Base-by-base conservation (phyloP, 2,329 filamentous ascomycete species). In the Diaporthe sp. region DNA sequence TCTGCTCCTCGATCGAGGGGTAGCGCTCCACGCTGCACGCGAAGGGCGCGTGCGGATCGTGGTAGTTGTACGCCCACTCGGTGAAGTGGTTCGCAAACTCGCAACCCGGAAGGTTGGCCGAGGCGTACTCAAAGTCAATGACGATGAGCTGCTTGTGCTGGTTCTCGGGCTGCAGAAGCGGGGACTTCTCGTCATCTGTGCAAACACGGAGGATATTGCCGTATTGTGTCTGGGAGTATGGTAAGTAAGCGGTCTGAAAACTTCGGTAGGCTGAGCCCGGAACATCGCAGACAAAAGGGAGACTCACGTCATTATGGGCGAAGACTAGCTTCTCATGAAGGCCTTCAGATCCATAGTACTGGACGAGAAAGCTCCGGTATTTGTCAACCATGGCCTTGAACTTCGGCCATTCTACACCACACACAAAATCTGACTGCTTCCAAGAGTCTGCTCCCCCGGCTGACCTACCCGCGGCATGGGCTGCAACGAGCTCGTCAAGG, bases 61-160 rank as follows among this genome's bases (percentile, higher is more conserved):
- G 96, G 84, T 99, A 99, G 85, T 99, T 96, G 88, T 98, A 98
- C 79, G 95, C 94, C 97, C 97, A 99, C 85, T 99, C 97, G 1
- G 95, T 94, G 84, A 99, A 99, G 84, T 99, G 97, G 83, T 99
- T 99, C 75, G 95, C 97, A 82, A 99, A 98, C 84, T 99, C 97
- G 22, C 95, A 88, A 1, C 95, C 97, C 0, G 92, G 92, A 0
- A 93, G 89, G 82, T 98, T 99, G 74, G 96, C 95, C 3, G 93
- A 96, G 1, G 97, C 94, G 82, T 99, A 99, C 82, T 99, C 97
- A 81, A 99, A 99, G 83, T 99, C 97, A 81, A 99, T 99, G 78
- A 99, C 97, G 22, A 98, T 90, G 19, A 99, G 90, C 84, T 98
- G 96, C 84, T 98, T 98, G 86, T 99, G 97, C 79, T 96, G 92